Percentiles rank a stretch among this genome's conserved stretches.
Evolutionary conservation across 2,329 filamentous ascomycete species (phyloP).

Genomic region (Colletotrichum siamense): DNA sequence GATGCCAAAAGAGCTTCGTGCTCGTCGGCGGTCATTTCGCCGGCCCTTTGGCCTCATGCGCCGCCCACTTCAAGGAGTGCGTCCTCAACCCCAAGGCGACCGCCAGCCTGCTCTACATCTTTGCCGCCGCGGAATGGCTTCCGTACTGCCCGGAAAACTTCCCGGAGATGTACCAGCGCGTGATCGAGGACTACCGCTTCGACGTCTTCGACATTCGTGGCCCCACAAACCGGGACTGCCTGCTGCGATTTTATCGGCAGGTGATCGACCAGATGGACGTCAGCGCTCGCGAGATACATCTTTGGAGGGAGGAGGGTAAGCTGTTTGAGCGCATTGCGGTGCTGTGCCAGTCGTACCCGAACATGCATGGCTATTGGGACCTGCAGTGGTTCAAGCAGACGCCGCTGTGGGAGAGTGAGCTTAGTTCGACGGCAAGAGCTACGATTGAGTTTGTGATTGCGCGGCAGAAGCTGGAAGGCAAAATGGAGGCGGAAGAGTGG

Average conservation of each 20-base stretch:
- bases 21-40: background rate
- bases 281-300: background rate
- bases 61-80: background rate
- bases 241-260: background rate
- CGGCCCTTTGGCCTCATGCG: background rate
- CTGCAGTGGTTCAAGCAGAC: background rate
- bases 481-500: background rate
- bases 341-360: background rate
- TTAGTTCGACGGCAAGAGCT: background rate
- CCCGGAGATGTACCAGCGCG: background rate
- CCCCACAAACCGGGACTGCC: background rate
- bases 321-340: background rate
- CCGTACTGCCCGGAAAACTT: background rate
- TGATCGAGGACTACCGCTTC: background rate
- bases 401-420: background rate
- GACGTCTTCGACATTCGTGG: rapidly evolving
- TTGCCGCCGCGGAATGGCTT: background rate
- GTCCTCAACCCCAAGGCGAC: background rate
- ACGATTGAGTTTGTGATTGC: background rate
- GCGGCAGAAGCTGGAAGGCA: rapidly evolving
- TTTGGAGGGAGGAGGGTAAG: background rate
- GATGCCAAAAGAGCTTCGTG: background rate
- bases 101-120: background rate
- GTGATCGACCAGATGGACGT: rapidly evolving
- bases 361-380: background rate